A percentile compares a stretch with the other conserved stretches of the same genome.
Conservation (phyloP, 176 grass and related monocot species). For the Metroxylon sagu region DNA sequence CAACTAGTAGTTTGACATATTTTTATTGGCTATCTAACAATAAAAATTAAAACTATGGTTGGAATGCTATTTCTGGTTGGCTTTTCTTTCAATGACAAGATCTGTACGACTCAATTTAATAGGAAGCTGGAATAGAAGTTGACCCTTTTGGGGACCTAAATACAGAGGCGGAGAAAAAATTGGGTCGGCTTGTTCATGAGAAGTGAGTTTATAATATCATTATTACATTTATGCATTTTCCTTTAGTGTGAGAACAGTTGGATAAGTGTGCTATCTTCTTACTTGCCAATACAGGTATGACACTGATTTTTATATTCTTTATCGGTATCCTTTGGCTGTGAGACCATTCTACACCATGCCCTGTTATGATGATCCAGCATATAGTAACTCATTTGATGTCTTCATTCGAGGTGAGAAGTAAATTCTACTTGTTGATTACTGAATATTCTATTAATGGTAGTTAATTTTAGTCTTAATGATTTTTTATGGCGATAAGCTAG, state of each 20-base stretch:
- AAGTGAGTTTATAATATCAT: conserved; percentile 38
- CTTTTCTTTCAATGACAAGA: background rate
- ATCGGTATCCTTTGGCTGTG: conserved; percentile 75
- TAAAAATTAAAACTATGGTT: too few species aligned
- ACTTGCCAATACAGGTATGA: conserved; percentile 45
- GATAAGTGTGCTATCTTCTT: background rate
- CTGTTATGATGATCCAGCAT: conserved; percentile 61
- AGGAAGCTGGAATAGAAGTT: conserved; percentile 86
- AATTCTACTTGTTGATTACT: too few species aligned
- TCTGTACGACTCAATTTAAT: conserved; percentile 18
- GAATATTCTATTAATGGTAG: too few species aligned
- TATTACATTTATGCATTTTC: background rate
- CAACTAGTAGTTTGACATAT: background rate
- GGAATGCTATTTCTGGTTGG: too few species aligned
- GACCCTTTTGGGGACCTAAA: conserved; percentile 90
- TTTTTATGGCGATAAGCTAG: too few species aligned
- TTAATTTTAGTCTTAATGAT: too few species aligned
- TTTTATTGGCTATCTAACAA: too few species aligned
- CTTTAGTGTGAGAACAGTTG: too few species aligned
- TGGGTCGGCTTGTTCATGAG: conserved; percentile 67
- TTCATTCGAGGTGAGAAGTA: conserved; percentile 75
- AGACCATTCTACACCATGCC: conserved; percentile 98
- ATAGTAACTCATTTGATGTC: conserved; percentile 95
- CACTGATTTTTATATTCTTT: conserved; percentile 88
- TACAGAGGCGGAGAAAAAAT: conserved; percentile 86